Evolutionary conservation across 2,329 filamentous ascomycete species (phyloP).

Genomic region (Microcyclospora pomicola): DNA sequence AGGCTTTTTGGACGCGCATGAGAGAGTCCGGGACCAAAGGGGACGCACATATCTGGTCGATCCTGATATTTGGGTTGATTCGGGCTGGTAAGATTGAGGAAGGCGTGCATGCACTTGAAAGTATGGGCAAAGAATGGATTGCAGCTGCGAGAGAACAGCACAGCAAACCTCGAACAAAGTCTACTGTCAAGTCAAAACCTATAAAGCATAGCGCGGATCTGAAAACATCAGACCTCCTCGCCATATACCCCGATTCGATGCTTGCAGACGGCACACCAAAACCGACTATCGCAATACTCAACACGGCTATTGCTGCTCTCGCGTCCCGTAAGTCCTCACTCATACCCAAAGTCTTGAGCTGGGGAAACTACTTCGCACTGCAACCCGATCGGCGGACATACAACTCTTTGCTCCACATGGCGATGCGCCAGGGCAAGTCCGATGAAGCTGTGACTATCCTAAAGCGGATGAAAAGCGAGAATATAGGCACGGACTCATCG

Average conservation of each 20-base stretch:
- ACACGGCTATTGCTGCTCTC: conserved; percentile 54
- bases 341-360: conserved; percentile 41
- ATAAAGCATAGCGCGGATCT: neutral
- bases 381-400: conserved; percentile 21
- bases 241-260: conserved; percentile 12
- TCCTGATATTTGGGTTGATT: conserved; percentile 53
- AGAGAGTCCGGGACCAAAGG: conserved; percentile 42
- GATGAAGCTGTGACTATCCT: conserved; percentile 26
- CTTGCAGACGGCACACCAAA: conserved; percentile 32
- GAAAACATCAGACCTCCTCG: conserved; percentile 6
- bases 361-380: conserved; percentile 24
- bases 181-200: neutral
- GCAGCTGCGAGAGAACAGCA: conserved; percentile 19
- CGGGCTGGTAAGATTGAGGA: conserved; percentile 37
- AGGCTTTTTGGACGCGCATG: conserved; percentile 55
- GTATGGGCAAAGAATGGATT: conserved; percentile 51
- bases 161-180: conserved; percentile 1
- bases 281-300: conserved; percentile 52
- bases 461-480: conserved; percentile 28
- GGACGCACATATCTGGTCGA: conserved; percentile 55
- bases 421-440: conserved; percentile 15
- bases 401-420: conserved; percentile 21
- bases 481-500: conserved; percentile 36
- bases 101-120: conserved; percentile 49
- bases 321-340: conserved; percentile 36